A percentile compares a stretch with the other conserved stretches of the same genome.
Conservation (phyloP, 805 yeast species). For the Blastobotrys robertii region DNA sequence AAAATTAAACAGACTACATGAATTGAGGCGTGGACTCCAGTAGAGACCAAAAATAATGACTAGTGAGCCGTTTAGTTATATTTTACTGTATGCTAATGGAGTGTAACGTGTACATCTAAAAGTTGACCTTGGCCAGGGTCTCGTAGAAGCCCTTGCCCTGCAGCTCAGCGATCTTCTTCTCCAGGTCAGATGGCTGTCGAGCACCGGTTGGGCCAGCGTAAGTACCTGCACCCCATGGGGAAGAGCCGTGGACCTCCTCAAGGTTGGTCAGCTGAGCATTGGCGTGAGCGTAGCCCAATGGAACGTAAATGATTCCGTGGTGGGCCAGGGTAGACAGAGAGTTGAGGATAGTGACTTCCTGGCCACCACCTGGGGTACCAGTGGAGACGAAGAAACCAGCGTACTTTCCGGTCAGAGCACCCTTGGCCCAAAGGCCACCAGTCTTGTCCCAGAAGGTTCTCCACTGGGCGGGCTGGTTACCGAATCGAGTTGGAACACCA, state of each 20-base stretch:
- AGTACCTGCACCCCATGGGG: conserved; percentile 84
- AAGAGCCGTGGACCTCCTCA: conserved; percentile 67
- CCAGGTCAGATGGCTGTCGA: conserved; percentile 55
- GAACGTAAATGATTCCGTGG: conserved; percentile 70
- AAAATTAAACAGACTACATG: no score
- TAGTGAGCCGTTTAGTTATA: no score
- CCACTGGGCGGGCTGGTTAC: conserved; percentile 69
- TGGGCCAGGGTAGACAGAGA: conserved; percentile 53
- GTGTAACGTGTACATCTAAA: background rate
- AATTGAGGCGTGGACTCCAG: no score
- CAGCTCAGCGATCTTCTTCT: conserved; percentile 48
- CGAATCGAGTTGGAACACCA: conserved; percentile 76
- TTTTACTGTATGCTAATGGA: no score
- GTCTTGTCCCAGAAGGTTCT: conserved; percentile 67
- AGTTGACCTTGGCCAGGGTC: conserved; percentile 24
- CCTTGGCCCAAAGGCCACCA: conserved; percentile 66
- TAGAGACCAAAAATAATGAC: no score
- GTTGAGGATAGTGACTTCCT: conserved; percentile 57
- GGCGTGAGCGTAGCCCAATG: conserved; percentile 59
- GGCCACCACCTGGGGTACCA: conserved; percentile 71
- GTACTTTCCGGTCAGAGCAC: conserved; percentile 61
- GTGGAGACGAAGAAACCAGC: conserved; percentile 66
- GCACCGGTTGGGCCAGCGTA: conserved; percentile 69
- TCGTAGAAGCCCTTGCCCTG: conserved; percentile 63
- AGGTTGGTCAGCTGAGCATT: conserved; percentile 47